These are phyloP conservation scores for Fraxinus paxiana DNA, from an alignment of 305 asterid species.

Conservation along the genomic window DNA sequence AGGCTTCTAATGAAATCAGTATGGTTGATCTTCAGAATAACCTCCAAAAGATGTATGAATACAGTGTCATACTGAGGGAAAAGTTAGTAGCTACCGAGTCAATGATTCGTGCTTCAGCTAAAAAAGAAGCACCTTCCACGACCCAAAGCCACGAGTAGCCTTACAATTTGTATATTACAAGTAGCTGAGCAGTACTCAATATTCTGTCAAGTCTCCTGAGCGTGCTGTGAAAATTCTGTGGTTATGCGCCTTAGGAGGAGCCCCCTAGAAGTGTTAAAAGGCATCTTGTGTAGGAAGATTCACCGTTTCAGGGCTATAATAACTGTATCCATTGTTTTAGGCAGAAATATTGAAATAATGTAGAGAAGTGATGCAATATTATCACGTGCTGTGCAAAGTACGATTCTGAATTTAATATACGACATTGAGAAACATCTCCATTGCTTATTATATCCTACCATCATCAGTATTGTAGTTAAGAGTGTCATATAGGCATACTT, in stretches of 20 bases:
- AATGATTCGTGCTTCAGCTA: slow-evolving; percentile 23
- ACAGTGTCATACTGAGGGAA: slow-evolving; percentile 50
- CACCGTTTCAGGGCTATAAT: neutral
- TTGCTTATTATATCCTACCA: neutral
- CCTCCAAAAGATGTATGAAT: slow-evolving; percentile 48
- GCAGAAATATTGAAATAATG: neutral
- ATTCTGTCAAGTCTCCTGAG: neutral
- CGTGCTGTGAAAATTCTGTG: neutral
- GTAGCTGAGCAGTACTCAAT: neutral
- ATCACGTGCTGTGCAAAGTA: neutral
- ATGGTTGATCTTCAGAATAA: slow-evolving; percentile 50
- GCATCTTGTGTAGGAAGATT: neutral
- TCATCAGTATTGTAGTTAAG: neutral
- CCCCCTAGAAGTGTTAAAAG: neutral
- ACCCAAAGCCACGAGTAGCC: neutral
- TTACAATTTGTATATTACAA: neutral
- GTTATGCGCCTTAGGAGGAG: neutral
- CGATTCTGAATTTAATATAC: neutral
- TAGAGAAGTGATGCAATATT: neutral
- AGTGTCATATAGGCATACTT: neutral
- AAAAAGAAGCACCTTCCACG: slow-evolving; percentile 25
- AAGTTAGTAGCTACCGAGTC: slow-evolving; percentile 42
- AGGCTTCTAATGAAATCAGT: slow-evolving; percentile 34
- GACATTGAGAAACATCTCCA: neutral
- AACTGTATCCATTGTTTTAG: neutral